phyloP scores from a whole-genome alignment of 192 early-diverging fungal species.

The Coemansia pectinata region DNA sequence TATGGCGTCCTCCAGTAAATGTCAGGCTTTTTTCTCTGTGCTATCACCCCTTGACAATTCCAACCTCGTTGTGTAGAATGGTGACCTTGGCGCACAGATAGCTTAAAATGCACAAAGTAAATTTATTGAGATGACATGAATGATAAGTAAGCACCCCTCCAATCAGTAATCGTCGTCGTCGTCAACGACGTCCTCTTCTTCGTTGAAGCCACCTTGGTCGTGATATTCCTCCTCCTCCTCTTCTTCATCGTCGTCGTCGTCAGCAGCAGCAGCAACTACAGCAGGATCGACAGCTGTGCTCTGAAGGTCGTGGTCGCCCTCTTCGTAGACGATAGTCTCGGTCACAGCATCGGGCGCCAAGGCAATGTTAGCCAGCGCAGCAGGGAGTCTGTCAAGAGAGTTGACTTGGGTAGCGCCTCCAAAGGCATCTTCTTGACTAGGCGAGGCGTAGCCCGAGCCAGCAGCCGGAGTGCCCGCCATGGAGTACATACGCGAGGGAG shows the following conservation, averaged over 20 bases:
- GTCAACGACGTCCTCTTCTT: conserved; percentile 16
- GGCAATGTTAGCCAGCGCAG: conserved; percentile 29
- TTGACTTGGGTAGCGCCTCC: conserved; percentile 27
- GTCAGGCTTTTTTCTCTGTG: neutral
- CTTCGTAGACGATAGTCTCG: conserved; percentile 34
- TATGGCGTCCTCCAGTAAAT: neutral
- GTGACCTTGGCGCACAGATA: too few relatives aligned
- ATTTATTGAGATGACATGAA: neutral
- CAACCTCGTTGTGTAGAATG: neutral
- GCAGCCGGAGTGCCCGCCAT: conserved; percentile 23
- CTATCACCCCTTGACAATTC: too few relatives aligned
- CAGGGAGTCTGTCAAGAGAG: conserved; percentile 35
- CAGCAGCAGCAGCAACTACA: conserved; percentile 36
- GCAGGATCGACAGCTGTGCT: conserved; percentile 34
- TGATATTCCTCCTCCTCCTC: conserved; percentile 45
- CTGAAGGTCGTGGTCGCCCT: conserved; percentile 56
- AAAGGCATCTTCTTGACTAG: conserved; percentile 21
- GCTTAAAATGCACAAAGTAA: neutral
- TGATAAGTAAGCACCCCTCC: neutral
- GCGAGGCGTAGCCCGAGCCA: conserved; percentile 34
- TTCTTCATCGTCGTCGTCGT: conserved; percentile 54
- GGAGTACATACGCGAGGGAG: conserved; percentile 49
- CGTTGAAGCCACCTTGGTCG: conserved; percentile 12
- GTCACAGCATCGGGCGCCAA: conserved; percentile 8
- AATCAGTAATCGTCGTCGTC: conserved; percentile 10